A percentile compares a stretch with the other conserved stretches of the same genome.
Evolutionary conservation across 2,329 filamentous ascomycete genomes (phyloP).

Genomic region (Cordyceps tenuipes): DNA sequence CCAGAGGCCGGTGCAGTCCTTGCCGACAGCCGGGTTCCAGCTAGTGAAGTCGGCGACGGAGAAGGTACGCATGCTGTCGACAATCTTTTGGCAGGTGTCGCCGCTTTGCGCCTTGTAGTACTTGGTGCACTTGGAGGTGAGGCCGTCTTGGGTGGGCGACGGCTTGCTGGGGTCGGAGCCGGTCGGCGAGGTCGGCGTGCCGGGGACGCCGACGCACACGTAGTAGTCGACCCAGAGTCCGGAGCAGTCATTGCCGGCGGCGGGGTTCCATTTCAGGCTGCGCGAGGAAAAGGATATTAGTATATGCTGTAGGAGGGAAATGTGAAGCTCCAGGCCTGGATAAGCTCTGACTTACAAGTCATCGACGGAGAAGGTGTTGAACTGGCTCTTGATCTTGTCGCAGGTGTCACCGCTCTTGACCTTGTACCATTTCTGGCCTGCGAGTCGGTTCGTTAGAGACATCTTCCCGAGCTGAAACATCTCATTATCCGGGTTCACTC

Average conservation of each 20-base stretch:
- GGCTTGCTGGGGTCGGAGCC: constrained; percentile 9
- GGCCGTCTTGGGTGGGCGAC: constrained; percentile 9
- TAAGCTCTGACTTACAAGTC: constrained; percentile 8
- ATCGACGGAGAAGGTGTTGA: constrained; percentile 17
- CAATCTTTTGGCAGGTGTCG: constrained; percentile 21
- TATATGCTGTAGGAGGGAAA: background rate
- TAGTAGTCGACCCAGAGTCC: constrained; percentile 13
- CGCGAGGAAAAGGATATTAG: background rate
- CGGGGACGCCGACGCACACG: constrained; percentile 21
- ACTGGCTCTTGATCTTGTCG: constrained; percentile 12
- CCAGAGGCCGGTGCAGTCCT: constrained; percentile 11
- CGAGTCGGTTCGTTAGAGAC: background rate
- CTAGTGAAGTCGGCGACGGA: background rate
- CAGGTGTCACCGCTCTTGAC: constrained; percentile 13
- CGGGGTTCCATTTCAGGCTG: constrained; percentile 22
- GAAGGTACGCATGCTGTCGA: constrained; percentile 20
- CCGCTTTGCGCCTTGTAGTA: constrained; percentile 14
- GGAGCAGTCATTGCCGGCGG: constrained; percentile 9
- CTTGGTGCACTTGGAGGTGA: constrained; percentile 6
- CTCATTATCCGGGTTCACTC: background rate
- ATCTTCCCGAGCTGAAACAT: background rate
- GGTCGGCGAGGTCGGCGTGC: constrained; percentile 5
- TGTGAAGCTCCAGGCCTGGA: background rate
- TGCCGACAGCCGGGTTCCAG: constrained; percentile 12
- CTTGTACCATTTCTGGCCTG: constrained; percentile 12